Evolutionary conservation across 805 yeast genomes (phyloP).

Genomic region (Clavispora carvajalis): DNA sequence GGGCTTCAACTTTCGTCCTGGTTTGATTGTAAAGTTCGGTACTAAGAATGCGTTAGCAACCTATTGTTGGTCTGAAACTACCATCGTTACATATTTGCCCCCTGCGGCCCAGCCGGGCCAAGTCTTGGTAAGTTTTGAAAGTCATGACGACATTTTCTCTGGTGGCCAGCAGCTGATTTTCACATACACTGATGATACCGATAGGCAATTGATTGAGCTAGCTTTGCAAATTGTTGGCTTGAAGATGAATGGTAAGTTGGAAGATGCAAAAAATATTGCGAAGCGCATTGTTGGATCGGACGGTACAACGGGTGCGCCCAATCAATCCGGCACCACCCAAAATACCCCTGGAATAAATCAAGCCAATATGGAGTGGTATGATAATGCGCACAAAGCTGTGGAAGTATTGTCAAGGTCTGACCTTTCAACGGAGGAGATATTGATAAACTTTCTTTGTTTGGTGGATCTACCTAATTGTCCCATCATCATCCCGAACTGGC

Average conservation of each 20-base stretch:
- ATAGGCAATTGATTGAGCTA: slow-evolving; percentile 86
- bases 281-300: slow-evolving; percentile 78
- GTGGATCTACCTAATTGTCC: slow-evolving; percentile 64
- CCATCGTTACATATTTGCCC: slow-evolving; percentile 90
- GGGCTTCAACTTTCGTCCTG: slow-evolving; percentile 82
- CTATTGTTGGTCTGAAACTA: slow-evolving; percentile 93
- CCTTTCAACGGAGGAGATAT: slow-evolving; percentile 44
- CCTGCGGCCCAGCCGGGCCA: slow-evolving; percentile 89
- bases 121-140: slow-evolving; percentile 79
- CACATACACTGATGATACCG: slow-evolving; percentile 93
- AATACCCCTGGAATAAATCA: slow-evolving; percentile 12
- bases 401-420: slow-evolving; percentile 41
- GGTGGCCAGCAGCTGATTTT: slow-evolving; percentile 55
- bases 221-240: slow-evolving; percentile 95
- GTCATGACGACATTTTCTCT: slow-evolving; percentile 32
- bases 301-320: slow-evolving; percentile 18
- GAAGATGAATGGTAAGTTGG: slow-evolving; percentile 93
- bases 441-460: slow-evolving; percentile 48
- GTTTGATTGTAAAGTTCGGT: slow-evolving; percentile 82
- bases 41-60: slow-evolving; percentile 73
- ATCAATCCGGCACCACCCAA: slow-evolving; percentile 7
- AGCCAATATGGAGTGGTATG: slow-evolving; percentile 43
- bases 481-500: slow-evolving; percentile 65
- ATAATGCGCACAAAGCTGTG: slow-evolving; percentile 48
- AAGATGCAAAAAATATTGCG: slow-evolving; percentile 92